Base-by-base conservation (phyloP, 495 filamentous ascomycete species). In the Penicillium herquei region DNA sequence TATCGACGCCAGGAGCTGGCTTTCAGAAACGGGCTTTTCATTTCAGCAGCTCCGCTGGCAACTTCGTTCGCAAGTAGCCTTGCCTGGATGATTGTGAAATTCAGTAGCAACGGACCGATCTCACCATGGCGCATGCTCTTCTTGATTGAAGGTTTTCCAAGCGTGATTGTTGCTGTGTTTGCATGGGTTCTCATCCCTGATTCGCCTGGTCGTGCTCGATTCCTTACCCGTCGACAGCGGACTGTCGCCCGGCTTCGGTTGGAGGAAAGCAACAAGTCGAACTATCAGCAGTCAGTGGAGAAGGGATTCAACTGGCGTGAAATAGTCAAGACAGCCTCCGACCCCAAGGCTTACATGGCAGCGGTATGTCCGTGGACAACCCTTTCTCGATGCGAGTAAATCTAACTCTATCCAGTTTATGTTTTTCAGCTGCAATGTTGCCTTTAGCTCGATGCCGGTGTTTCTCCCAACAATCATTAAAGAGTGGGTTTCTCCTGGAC, bases 1-100 rank as follows among this genome's bases (percentile, higher is more conserved):
- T 87, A 81, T 66, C 78, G 70, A 30, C 73, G 81, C 17, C 75
- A 85, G 40, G 84, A 87, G 51, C 73, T 87, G n/a, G 84, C 83
- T 1, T 78, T 82, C 55, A 74, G 84, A 21, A 83, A 78, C 39
- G 84, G 82, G 26, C 67, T 86, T 1, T 84, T 85, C 65, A 81
- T 87, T 57, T 84, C 83, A 5, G 84, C 84, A 0, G 84, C 84
- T 5, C 84, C 84, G 0, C 59, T 87, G 34, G 84, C 84, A 16
- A 83, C 79, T 6, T 87, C 85, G 7, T 92, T 92, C 61, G 87
- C 87, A 10, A 87, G 88, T 6, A 77, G 72, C 56, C 70, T 87
- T 9, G 84, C 84, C 14, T 87, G 81, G 79, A 45, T 77, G 33
- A 84, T 86, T 43, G 77, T 81, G 51, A 79, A 72, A 45, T 40